These are phyloP conservation scores for Protomyces pachydermus DNA, from an alignment of 1,139 yeast genomes.

Conservation along the genomic window DNA sequence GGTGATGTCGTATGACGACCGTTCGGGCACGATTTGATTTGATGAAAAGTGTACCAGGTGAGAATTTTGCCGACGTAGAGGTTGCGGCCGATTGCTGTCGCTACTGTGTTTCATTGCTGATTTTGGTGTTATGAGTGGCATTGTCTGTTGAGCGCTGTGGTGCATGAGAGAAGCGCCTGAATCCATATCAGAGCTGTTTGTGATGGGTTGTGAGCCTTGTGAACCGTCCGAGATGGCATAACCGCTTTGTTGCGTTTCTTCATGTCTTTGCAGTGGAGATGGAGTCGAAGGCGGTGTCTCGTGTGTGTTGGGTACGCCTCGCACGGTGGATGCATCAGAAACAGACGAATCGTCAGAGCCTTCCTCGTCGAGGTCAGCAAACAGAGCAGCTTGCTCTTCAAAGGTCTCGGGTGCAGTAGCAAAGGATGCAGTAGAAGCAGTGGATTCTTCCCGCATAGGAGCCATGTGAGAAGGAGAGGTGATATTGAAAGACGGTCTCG, in stretches of 20 bases:
- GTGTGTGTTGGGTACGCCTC: neutral
- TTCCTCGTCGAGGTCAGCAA: neutral
- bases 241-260: neutral
- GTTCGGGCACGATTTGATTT: neutral
- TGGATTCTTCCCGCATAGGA: neutral
- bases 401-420: slow-evolving; percentile 16
- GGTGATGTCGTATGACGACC: neutral
- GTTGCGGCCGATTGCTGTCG: too few relatives aligned
- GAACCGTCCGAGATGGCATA: slow-evolving; percentile 5
- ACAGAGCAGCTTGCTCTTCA: slow-evolving; percentile 6
- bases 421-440: slow-evolving; percentile 14
- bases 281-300: neutral
- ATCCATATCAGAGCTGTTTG: neutral
- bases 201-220: neutral
- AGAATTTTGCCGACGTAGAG: neutral
- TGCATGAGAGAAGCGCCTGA: neutral
- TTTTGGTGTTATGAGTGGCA: neutral
- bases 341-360: neutral
- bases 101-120: neutral
- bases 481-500: neutral
- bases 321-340: neutral
- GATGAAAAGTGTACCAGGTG: neutral
- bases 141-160: neutral
- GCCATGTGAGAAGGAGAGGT: neutral
- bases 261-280: neutral